Percentiles rank a stretch among this genome's conserved stretches.
These are phyloP conservation scores for Lobosporangium transversale DNA, from an alignment of 192 early-diverging fungal species.

Conservation along the genomic window DNA sequence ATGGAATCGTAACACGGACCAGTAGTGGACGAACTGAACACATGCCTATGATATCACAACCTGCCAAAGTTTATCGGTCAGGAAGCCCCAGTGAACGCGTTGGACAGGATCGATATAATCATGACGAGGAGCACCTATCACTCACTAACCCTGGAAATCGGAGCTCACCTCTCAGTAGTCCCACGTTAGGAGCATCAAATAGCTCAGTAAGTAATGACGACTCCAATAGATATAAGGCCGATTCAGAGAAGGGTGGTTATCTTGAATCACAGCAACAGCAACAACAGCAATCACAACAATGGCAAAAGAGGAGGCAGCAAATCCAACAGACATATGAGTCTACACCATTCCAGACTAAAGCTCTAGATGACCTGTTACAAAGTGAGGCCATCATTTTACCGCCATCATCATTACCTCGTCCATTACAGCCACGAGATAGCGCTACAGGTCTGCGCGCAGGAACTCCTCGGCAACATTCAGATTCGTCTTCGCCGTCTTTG, in stretches of 20 bases:
- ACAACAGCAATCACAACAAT: not conserved
- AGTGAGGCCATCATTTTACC: slow-evolving; percentile 32
- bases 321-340: not conserved
- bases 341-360: not conserved
- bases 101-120: slow-evolving; percentile 36
- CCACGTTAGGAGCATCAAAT: not conserved
- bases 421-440: slow-evolving; percentile 26
- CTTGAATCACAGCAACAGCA: slow-evolving; percentile 12
- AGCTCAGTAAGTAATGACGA: not conserved
- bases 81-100: slow-evolving; percentile 44
- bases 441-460: slow-evolving; percentile 18
- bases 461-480: slow-evolving; percentile 7
- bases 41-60: not conserved
- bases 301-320: not conserved
- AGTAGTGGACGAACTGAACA: slow-evolving; percentile 2
- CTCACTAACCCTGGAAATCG: slow-evolving; percentile 15
- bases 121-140: slow-evolving; percentile 28
- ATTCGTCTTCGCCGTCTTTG: not conserved
- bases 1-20: slow-evolving; percentile 22
- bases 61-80: slow-evolving; percentile 10
- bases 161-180: slow-evolving; percentile 21
- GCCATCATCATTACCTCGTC: slow-evolving; percentile 36
- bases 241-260: slow-evolving; percentile 3
- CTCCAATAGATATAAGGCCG: not conserved
- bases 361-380: slow-evolving; percentile 1